Evolutionary conservation across 495 filamentous ascomycete genomes (phyloP), one percentile per base, ranked within the genome.

Genomic region (Chaetomidium leptoderma): DNA sequence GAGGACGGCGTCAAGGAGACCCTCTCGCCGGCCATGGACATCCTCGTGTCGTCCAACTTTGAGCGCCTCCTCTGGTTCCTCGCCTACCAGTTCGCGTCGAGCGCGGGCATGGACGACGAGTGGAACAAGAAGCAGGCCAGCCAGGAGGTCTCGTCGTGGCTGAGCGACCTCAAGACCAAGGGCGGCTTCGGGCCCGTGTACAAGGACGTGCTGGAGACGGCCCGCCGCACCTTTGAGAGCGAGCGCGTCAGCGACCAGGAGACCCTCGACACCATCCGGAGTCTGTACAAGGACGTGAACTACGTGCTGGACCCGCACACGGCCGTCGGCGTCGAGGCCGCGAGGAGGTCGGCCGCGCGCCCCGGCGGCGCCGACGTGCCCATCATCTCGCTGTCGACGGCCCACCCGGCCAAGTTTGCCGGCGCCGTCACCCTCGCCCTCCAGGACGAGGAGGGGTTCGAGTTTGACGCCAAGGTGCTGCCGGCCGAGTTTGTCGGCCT

Each of bases 51-150:
- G 53, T 91, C 86, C 70, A 98, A 98, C 78, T 97, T 98, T 70
- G 93, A 98, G 77, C 82, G 93, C 27, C 78, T 98, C 0, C 78
- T 98, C n/a, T 97, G 92, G 92, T 96, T 87, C 77, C 78, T 96
- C 11, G 85, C 90, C 2, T 85, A 86, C 70, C 77, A 85, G 57
- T 83, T 81, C 59, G 79, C 81, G 26, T 57, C 72, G 10, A 67
- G 65, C 39, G 72, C 72, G 24, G 73, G 74, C n/a, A 77, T 83
- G 76, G 77, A 83, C 55, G 80, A 79, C 44, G 74, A 83, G 61
- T 81, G 75, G 66, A 81, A 78, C 64, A 80, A 78, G 65, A 78
- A 74, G 60, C 78, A 82, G 63, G 82, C 87, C 26, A 81, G 87
- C 44, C 76, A 84, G 64, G 81, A 84, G 58, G 87, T 93, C 35